Evolutionary conservation across 1,284 basidiomycete species (phyloP), one percentile per base, ranked within the genome.

Genomic region (Termitomyces sp.): DNA sequence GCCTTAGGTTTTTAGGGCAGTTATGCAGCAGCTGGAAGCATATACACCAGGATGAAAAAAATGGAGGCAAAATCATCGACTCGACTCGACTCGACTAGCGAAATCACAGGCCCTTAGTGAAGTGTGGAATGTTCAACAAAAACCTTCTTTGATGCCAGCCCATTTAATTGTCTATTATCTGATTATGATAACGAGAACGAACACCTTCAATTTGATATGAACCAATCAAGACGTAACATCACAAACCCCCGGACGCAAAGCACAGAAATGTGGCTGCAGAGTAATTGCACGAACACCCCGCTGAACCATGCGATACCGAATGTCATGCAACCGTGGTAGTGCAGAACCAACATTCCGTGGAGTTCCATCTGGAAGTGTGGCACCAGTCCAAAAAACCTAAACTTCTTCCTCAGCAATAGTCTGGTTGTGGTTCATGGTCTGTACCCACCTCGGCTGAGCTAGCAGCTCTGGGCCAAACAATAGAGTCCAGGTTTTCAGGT

Each of bases 201-300:
- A n/a, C n/a, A n/a, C n/a, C n/a, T n/a, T n/a, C n/a, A n/a, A 24
- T 24, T 24, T 24, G 21, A 28, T 26, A n/a, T 13, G 16, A 14
- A 28, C 16, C 16, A 30, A 18, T 53, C 52, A 53, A 31, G 52
- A 42, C 9, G 28, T 49, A 13, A 50, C 26, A 64, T 84, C 77
- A 61, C 84, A 86, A 35, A 64, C 71, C 5, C 75, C 79, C 0
- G 87, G 84, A n/a, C 88, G 71, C 33, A 92, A 62, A 14, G 86
- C 89, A 68, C 90, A 93, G 85, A 86, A 93, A 57, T 83, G 73
- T 1, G 91, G 91, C 70, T 93, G 90, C 19, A 94, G 69, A 1
- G 85, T 70, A 55, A 84, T 83, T 3, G 89, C 82, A 0, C 68
- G 66, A 6, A 93, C 74, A 16, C 90, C 90, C 33, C 85, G 72